A percentile compares a stretch with the other conserved stretches of the same genome.
phyloP scores from a whole-genome alignment of 164 flowering plant species.

The Kingdonia uniflora region DNA sequence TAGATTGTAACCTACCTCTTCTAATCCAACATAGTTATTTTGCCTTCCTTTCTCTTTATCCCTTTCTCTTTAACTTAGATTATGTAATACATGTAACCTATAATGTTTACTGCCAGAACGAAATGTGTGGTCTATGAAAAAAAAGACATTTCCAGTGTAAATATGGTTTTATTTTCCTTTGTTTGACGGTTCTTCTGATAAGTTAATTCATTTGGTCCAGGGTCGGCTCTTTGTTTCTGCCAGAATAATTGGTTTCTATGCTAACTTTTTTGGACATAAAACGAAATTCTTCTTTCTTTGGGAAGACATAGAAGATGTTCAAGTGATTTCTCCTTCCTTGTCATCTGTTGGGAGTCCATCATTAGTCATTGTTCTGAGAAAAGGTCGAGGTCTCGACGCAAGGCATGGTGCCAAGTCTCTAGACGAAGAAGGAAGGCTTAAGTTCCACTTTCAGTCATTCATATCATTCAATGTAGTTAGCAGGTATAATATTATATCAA shows the following conservation, averaged over 20 bases:
- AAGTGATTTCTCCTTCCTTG: slow-evolving; percentile 53
- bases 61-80: too few relatives aligned
- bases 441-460: slow-evolving; percentile 66
- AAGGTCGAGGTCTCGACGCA: slow-evolving; percentile 65
- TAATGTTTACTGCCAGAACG: too few relatives aligned
- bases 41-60: too few relatives aligned
- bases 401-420: slow-evolving; percentile 66
- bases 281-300: slow-evolving; percentile 71
- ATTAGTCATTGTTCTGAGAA: slow-evolving; percentile 40
- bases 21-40: too few relatives aligned
- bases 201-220: too few relatives aligned
- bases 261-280: slow-evolving; percentile 71
- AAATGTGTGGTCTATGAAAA: too few relatives aligned
- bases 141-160: too few relatives aligned
- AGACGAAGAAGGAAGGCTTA: slow-evolving; percentile 79
- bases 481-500: slow-evolving; percentile 52
- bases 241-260: slow-evolving; percentile 71
- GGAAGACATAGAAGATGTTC: slow-evolving; percentile 81
- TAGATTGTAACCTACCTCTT: too few relatives aligned
- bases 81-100: too few relatives aligned
- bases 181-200: too few relatives aligned
- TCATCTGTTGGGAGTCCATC: slow-evolving; percentile 71
- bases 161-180: too few relatives aligned
- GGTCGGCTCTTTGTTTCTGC: slow-evolving; percentile 74
- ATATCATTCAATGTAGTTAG: slow-evolving; percentile 54